Conservation (phyloP, 495 filamentous ascomycete genomes). For the Articulospora tetracladia region DNA sequence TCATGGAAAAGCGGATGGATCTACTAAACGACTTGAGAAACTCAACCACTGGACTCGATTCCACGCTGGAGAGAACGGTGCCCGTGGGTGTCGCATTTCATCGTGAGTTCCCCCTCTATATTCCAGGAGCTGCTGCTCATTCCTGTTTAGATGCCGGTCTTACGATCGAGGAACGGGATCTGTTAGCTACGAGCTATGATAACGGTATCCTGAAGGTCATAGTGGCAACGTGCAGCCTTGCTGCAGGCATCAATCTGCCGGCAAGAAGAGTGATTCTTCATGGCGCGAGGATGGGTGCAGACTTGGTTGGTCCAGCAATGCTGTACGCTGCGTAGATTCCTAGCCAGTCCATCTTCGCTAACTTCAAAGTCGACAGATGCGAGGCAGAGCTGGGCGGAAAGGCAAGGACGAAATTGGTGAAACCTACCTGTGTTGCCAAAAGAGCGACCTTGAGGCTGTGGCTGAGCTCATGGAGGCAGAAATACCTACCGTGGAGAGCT, state of each 20-base stretch:
- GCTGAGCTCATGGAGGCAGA: constrained; percentile 70
- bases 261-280: constrained; percentile 78
- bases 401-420: constrained; percentile 80
- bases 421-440: constrained; percentile 73
- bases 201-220: constrained; percentile 65
- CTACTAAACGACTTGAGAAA: constrained; percentile 66
- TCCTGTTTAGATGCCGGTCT: constrained; percentile 60
- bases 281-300: constrained; percentile 72
- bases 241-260: constrained; percentile 77
- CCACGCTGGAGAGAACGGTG: constrained; percentile 60
- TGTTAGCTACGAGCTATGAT: constrained; percentile 72
- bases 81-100: constrained; percentile 72
- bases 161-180: constrained; percentile 75
- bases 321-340: constrained; percentile 40
- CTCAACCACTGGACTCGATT: constrained; percentile 63
- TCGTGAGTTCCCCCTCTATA: constrained; percentile 36
- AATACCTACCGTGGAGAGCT: constrained; percentile 66
- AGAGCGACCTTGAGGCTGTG: constrained; percentile 64
- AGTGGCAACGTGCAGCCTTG: constrained; percentile 78
- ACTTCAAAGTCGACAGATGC: constrained; percentile 69
- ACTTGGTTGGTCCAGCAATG: constrained; percentile 74
- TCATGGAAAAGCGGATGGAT: constrained; percentile 58
- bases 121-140: constrained; percentile 4
- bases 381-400: constrained; percentile 77
- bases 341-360: not conserved